Conservation (phyloP, 371 early-diverging fungal genomes). For the Aphelidium insulamus region DNA sequence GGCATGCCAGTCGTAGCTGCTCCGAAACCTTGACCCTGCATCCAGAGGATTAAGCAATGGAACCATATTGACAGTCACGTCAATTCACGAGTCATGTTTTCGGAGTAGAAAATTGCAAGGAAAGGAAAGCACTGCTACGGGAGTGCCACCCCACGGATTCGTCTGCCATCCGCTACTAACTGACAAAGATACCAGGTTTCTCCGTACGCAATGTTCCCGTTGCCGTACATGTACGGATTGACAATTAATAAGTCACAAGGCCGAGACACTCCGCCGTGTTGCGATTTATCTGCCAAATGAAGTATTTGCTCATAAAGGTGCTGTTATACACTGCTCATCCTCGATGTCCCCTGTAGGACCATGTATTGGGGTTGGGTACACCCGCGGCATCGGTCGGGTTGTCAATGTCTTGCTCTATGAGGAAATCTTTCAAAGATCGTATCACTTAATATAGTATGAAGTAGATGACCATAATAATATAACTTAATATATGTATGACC, state of each 20-base stretch:
- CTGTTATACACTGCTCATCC: slow-evolving; percentile 7
- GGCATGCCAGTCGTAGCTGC: slow-evolving; percentile 10
- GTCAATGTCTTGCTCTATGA: too few relatives aligned
- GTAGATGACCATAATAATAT: too few relatives aligned
- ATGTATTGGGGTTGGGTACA: too few relatives aligned
- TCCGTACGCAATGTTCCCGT: slow-evolving; percentile 7
- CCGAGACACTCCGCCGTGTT: slow-evolving; percentile 6
- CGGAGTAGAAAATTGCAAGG: not conserved
- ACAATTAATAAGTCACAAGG: slow-evolving; percentile 11
- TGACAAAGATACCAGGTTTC: too few relatives aligned
- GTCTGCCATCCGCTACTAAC: too few relatives aligned
- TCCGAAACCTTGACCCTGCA: slow-evolving; percentile 7
- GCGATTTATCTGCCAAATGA: slow-evolving; percentile 4
- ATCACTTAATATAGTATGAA: too few relatives aligned
- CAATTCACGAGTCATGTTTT: too few relatives aligned
- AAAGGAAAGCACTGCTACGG: slow-evolving; percentile 1
- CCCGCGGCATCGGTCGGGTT: too few relatives aligned
- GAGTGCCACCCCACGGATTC: not conserved
- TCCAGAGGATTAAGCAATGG: slow-evolving; percentile 9
- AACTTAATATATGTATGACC: too few relatives aligned
- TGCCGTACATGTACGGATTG: slow-evolving; percentile 6
- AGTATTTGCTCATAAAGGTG: slow-evolving; percentile 7
- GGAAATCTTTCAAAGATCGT: too few relatives aligned
- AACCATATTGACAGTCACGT: slow-evolving; percentile 8
- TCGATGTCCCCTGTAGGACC: too few relatives aligned